Base-by-base conservation (phyloP, 768 basidiomycete species). In the Russula sp. region DNA sequence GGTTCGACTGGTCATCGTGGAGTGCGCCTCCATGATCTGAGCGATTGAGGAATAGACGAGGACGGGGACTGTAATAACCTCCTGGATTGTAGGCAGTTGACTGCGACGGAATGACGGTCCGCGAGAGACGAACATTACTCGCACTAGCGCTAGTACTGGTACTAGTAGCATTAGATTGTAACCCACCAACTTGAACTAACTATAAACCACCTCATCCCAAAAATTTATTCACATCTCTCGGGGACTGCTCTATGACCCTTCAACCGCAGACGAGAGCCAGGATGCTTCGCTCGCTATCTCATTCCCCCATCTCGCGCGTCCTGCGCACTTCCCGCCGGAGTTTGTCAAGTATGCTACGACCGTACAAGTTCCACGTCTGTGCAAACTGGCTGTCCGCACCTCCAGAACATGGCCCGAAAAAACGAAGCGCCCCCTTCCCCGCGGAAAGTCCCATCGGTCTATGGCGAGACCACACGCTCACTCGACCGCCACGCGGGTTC, bases 331-430 rank as follows among this genome's bases (percentile, higher is more conserved):
- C 31, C 34, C 52, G 39, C 14, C 70, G 68, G 56, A 10, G 57
- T 10, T 55, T 67, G 48, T 73, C 73, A 7, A 68, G 70, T 1
- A 60, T 72, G 31, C 73, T 77, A 16, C 76, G 77, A 20, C 80
- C 88, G 6, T 93, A 86, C 71, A 83, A 75, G 39, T 91, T 94
- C 72, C 84, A 91, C 69, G 77, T 91, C 42, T 90, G 87, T 57
- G 81, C 82, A 16, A 87, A 88, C 72, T 94, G 89, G 86, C 84
- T 84, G 34, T 85, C 84, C 47, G 93, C 93, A 71, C 84, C 88
- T 18, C 72, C 77, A 10, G 68, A 69, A 66, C 78, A 74, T 64
- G 76, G 65, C 59, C 65, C 44, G 6, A 68, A 68, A 48, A 71
- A 70, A 52, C 63, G 70, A 59, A 72, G 75, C 76, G 65, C 70